Evolutionary conservation across 2,329 filamentous ascomycete genomes (phyloP), one percentile per base, ranked within the genome.

Genomic region (Lasiodiplodia theobromae): DNA sequence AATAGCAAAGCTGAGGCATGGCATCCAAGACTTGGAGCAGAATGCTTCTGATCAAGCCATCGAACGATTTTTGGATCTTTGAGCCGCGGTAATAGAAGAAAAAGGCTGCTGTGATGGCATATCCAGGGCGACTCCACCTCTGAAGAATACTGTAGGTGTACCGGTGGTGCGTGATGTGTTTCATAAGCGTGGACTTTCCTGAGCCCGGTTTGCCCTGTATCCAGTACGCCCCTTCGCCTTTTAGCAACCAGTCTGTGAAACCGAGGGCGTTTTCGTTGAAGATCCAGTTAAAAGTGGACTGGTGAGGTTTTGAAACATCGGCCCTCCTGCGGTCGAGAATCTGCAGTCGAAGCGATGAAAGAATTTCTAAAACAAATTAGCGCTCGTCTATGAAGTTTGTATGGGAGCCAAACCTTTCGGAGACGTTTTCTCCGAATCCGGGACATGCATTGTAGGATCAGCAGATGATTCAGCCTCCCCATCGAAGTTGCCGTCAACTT

Each of bases 111-210:
- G 78, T 73, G 0, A 80, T 67, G 3, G 81, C 67, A 2, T 73
- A 71, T 0, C 1, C 44, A 11, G 18, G 7, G 2, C 0, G 51
- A 71, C 0, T 79, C 76, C 83, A 85, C 0, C 66, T 38, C 3
- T 74, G 31, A 0, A 85, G 73, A 23, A 70, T 69, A 2, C 74
- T 40, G 6, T 49, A 66, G 1, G 79, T 77, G 1, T 69, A 69
- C 1, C 69, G 14, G 31, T 78, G 47, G 0, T 25, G 4, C 5
- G 4, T 14, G 4, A 68, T 25, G 38, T 63, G 47, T n/a, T 68
- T 68, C 79, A 85, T 83, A 12, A 85, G 68, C 0, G 82, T 84
- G 0, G 82, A 84, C 60, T 85, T 85, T 7, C 83, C 83, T 14
- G 81, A 81, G 0, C 83, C 83, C 0, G 82, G 78, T 54, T 83